phyloP scores from a whole-genome alignment of 2,329 filamentous ascomycete species.

The Trichoderma sp. region DNA sequence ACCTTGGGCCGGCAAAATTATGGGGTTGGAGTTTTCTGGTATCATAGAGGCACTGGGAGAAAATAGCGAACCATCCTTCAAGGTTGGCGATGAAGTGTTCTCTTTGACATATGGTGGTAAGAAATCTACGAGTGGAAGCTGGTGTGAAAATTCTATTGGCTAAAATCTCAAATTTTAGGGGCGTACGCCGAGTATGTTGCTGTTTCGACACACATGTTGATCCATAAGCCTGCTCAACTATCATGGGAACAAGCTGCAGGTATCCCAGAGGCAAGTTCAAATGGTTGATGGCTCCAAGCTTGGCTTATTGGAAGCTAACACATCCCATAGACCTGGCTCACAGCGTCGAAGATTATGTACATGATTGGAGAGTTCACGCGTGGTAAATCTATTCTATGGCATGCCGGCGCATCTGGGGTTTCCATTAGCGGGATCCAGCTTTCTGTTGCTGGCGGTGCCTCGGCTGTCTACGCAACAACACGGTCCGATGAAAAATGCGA shows the following conservation, averaged over 20 bases:
- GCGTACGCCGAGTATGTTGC: constrained; percentile 1
- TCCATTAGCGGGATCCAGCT: not conserved
- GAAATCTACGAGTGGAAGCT: not conserved
- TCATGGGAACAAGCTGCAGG: constrained; percentile 9
- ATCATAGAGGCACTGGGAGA: not conserved
- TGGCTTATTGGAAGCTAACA: not conserved
- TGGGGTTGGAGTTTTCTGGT: not conserved
- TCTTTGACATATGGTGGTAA: constrained; percentile 3
- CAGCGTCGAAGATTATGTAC: constrained; percentile 3
- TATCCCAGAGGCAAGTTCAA: not conserved
- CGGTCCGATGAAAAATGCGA: not conserved
- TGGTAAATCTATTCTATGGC: not conserved
- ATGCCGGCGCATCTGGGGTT: not conserved
- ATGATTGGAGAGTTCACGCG: not conserved
- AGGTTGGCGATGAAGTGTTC: constrained; percentile 1
- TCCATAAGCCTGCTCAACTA: not conserved
- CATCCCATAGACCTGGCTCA: not conserved
- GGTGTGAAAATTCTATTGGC: not conserved
- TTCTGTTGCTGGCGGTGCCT: not conserved
- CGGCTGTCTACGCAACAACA: not conserved
- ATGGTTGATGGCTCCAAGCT: too few relatives aligned
- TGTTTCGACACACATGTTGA: not conserved
- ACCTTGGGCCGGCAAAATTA: not conserved
- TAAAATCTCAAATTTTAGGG: not conserved
- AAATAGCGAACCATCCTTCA: not conserved